Evolutionary conservation across 1,284 basidiomycete genomes (phyloP).

Genomic region (Trametes hirsuta): DNA sequence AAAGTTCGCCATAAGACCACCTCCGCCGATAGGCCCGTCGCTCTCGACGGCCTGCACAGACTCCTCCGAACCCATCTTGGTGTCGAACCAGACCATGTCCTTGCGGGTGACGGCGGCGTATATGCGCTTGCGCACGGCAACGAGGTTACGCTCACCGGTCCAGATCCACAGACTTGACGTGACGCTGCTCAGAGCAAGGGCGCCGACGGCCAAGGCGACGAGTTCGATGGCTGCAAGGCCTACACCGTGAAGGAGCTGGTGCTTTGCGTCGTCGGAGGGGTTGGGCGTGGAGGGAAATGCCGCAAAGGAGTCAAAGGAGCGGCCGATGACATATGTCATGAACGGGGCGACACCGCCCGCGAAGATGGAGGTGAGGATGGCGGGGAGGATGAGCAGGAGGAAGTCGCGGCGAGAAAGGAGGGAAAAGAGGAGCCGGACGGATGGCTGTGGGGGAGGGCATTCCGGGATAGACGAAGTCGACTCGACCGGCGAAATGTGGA

Average conservation of each 20-base stretch:
- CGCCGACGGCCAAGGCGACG: constrained; percentile 69
- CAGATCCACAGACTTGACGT: constrained; percentile 87
- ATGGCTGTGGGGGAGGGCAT: constrained; percentile 47
- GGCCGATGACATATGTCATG: constrained; percentile 91
- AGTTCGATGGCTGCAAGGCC: constrained; percentile 72
- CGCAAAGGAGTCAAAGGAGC: constrained; percentile 82
- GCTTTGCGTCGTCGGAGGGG: constrained; percentile 51
- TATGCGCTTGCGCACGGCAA: constrained; percentile 69
- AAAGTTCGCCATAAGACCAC: constrained; percentile 94
- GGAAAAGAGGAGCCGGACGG: constrained; percentile 67
- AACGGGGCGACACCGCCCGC: constrained; percentile 86
- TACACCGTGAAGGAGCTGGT: constrained; percentile 60
- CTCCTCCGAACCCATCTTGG: constrained; percentile 72
- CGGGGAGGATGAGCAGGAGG: constrained; percentile 71
- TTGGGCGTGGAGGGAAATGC: constrained; percentile 52
- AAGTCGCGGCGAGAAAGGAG: constrained; percentile 60
- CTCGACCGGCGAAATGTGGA: constrained; percentile 26
- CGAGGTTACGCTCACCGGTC: constrained; percentile 82
- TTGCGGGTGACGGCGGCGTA: constrained; percentile 74
- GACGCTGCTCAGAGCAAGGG: constrained; percentile 73
- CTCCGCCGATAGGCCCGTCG: constrained; percentile 74
- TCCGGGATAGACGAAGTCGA: constrained; percentile 26
- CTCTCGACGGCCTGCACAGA: constrained; percentile 49
- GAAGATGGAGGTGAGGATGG: constrained; percentile 66
- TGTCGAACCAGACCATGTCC: constrained; percentile 88